phyloP scores from a whole-genome alignment of 2,329 filamentous ascomycete genomes.

The Neofusicoccum ribis region DNA sequence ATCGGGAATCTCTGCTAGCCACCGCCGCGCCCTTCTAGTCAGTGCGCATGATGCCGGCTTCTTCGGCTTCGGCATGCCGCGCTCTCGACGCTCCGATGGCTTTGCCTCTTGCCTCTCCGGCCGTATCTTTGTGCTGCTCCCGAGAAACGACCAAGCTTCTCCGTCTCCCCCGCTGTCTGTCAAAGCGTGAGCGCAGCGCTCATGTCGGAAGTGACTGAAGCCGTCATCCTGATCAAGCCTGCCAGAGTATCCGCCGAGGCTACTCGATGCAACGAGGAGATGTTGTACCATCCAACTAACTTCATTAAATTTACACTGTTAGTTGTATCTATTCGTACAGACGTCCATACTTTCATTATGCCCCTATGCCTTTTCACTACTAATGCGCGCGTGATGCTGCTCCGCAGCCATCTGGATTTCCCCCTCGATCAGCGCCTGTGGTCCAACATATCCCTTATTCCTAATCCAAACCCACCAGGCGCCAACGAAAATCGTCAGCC shows the following conservation, averaged over 20 bases:
- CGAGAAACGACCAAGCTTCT: not conserved
- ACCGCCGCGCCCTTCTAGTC: no score
- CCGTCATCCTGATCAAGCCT: no score
- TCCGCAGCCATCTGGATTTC: not conserved
- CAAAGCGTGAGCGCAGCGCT: no score
- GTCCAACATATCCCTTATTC: slow-evolving; percentile 12
- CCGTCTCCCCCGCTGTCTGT: not conserved
- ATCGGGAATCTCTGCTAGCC: not conserved
- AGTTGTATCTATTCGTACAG: no score
- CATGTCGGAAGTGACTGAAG: no score
- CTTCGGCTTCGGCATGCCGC: not conserved
- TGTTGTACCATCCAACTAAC: no score
- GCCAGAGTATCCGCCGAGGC: no score
- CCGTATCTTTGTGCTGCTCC: not conserved
- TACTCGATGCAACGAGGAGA: no score
- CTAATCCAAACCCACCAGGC: slow-evolving; percentile 41
- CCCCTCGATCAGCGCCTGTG: slow-evolving; percentile 3
- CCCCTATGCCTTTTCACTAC: not conserved
- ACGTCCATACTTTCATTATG: no score
- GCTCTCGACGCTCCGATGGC: not conserved
- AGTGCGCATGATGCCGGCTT: not conserved
- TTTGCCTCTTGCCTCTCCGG: not conserved
- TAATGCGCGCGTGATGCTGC: not conserved
- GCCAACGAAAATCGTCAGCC: slow-evolving; percentile 51
- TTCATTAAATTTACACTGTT: no score